A percentile compares a stretch with the other conserved stretches of the same genome.
phyloP scores from a whole-genome alignment of 1,139 yeast species.

The Magnusiomyces tetraspermus region DNA sequence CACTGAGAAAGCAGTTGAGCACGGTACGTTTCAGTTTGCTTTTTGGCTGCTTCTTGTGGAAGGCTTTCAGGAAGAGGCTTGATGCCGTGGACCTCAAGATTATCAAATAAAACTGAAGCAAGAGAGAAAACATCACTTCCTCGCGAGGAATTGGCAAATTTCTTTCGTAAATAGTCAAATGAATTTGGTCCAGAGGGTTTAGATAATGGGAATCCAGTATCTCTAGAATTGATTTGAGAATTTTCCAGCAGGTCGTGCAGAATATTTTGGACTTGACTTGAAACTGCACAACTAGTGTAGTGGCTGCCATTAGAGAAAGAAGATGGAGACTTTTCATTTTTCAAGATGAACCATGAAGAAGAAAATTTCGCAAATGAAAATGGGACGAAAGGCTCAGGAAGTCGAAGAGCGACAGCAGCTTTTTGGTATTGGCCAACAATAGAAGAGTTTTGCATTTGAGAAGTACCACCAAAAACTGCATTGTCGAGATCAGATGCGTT shows the following conservation, averaged over 20 bases:
- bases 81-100: constrained; percentile 24
- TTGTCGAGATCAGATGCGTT: constrained; percentile 38
- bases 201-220: constrained; percentile 19
- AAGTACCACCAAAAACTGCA: constrained; percentile 43
- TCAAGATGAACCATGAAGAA: constrained; percentile 14
- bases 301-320: background rate
- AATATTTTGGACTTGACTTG: background rate
- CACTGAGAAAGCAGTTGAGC: constrained; percentile 45
- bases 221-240: constrained; percentile 8
- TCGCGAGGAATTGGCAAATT: constrained; percentile 4
- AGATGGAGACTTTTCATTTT: constrained; percentile 5
- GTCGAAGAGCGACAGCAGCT: constrained; percentile 22
- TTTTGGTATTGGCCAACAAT: constrained; percentile 18
- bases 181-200: constrained; percentile 15
- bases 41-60: constrained; percentile 26
- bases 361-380: constrained; percentile 20
- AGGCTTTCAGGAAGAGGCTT: constrained; percentile 14
- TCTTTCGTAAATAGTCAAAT: constrained; percentile 15
- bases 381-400: constrained; percentile 19
- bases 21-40: constrained; percentile 36
- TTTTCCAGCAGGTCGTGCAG: background rate
- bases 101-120: constrained; percentile 52
- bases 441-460: constrained; percentile 18
- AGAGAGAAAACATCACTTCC: constrained; percentile 38
- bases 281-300: background rate